Percentiles rank a stretch among this genome's conserved stretches.
phyloP scores from a whole-genome alignment of 371 early-diverging fungal species.

The Cokeromyces recurvatus region DNA sequence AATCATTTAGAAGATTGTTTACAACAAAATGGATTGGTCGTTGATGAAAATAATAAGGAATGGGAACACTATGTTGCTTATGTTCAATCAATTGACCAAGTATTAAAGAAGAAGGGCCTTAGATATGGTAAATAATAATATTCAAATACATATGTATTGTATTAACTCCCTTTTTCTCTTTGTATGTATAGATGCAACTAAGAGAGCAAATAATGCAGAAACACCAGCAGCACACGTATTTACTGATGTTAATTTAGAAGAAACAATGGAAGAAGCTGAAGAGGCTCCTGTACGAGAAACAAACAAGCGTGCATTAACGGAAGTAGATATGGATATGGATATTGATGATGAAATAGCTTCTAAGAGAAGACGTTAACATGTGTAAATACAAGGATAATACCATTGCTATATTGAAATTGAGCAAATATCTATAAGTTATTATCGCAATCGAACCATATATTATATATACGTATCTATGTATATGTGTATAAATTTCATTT shows the following conservation, averaged over 20 bases:
- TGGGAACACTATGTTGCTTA: conserved; percentile 45
- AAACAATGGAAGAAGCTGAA: conserved; percentile 5
- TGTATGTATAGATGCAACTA: conserved; percentile 9
- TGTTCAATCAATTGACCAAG: conserved; percentile 26
- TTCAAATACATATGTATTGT: neutral
- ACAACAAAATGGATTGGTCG: conserved; percentile 16
- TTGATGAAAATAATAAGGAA: conserved; percentile 21
- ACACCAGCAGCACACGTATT: conserved; percentile 23
- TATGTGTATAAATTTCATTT: no score
- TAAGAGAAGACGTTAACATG: conserved; percentile 12
- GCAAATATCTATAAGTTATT: neutral
- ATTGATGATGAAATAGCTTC: conserved; percentile 12
- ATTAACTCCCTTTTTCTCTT: neutral
- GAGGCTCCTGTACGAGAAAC: neutral
- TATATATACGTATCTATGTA: no score
- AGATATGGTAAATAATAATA: conserved; percentile 26
- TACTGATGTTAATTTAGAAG: conserved; percentile 11
- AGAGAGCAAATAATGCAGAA: conserved; percentile 19
- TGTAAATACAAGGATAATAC: no score
- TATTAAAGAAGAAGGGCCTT: conserved; percentile 41
- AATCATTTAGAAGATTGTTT: conserved; percentile 32
- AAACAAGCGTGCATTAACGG: conserved; percentile 7
- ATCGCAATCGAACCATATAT: no score
- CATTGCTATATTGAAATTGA: no score
- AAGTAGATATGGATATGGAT: conserved; percentile 18